Percentiles rank a stretch among this genome's conserved stretches.
These are phyloP conservation scores for Chaetoscypha palmicola DNA, from an alignment of 2,329 filamentous ascomycete genomes.

Conservation along the genomic window DNA sequence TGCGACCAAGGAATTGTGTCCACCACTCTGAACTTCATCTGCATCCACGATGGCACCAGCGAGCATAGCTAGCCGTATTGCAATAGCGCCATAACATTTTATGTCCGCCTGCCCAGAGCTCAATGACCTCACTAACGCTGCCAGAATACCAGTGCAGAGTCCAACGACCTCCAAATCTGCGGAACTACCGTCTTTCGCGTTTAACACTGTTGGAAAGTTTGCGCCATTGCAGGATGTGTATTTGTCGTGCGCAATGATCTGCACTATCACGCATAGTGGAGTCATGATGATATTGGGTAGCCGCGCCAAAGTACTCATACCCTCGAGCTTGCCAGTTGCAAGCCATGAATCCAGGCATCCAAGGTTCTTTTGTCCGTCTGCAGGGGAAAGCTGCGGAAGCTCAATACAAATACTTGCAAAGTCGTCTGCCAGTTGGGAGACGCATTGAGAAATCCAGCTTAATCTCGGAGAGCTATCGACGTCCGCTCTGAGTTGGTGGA, in stretches of 20 bases:
- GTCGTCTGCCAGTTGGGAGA: neutral
- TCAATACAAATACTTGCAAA: neutral
- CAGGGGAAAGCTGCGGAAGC: neutral
- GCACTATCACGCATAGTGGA: neutral
- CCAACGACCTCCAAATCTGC: neutral
- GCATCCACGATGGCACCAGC: neutral
- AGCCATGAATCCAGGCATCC: neutral
- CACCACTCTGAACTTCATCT: too few relatives aligned
- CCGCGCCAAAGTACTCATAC: neutral
- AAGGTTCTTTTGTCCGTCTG: neutral
- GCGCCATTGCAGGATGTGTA: too few relatives aligned
- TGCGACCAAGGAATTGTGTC: too few relatives aligned
- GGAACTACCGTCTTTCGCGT: neutral
- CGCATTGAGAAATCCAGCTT: neutral
- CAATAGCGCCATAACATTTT: neutral
- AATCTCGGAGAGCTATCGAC: neutral
- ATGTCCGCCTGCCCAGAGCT: neutral
- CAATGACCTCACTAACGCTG: neutral
- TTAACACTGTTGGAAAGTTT: too few relatives aligned
- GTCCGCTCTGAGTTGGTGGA: neutral
- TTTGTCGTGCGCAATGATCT: neutral
- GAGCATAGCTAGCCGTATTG: neutral
- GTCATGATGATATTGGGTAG: neutral
- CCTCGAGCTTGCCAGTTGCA: neutral
- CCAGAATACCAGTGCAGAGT: neutral